Base-by-base conservation (phyloP, 2,329 filamentous ascomycete species). In the Aspergillus calidoustus region DNA sequence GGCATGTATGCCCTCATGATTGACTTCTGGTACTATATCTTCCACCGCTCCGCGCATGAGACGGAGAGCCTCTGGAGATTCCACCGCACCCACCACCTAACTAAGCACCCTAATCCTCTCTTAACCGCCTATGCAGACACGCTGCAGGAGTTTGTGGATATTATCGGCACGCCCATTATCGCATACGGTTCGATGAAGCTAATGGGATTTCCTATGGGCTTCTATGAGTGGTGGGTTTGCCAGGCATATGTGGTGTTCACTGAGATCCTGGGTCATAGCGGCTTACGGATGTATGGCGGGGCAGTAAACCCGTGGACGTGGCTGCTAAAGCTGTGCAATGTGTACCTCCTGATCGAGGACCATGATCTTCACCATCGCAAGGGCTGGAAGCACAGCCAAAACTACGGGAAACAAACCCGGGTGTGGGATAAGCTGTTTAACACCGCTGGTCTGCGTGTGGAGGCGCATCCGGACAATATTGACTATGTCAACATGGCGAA, bases 11-110 rank as follows among this genome's bases (percentile, higher is more conserved):
- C 57, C 22, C 57, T 64, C 54, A 34, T 64, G 28, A 57, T 64
- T n/a, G 63, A 64, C 63, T 64, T 64, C 54, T 64, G 63, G 63
- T 64, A 60, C 57, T 64, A 64, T 46, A 58, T 57, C 57, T 62
- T 60, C 50, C 63, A 64, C 46, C 60, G 63, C 4, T 11, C 55
- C 13, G 57, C 60, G 60, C 63, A 64, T 34, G 57, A 62, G 17
- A 54, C 60, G 22, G 17, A 38, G 30, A 43, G 28, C 38, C 60
- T 64, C 8, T 64, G 63, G 63, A 56, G 30, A 28, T 64, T 53
- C 54, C 63, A 64, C 54, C 57, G 63, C 49, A 64, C 63, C 8
- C 62, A 64, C 48, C 62, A 64, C 43, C 59, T 64, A 28, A 61
- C 62, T 38, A 64, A 61, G 25, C 62, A 64, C 23, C 62, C 62